phyloP scores from a whole-genome alignment of 164 flowering plant species.

The Macadamia tetraphylla region DNA sequence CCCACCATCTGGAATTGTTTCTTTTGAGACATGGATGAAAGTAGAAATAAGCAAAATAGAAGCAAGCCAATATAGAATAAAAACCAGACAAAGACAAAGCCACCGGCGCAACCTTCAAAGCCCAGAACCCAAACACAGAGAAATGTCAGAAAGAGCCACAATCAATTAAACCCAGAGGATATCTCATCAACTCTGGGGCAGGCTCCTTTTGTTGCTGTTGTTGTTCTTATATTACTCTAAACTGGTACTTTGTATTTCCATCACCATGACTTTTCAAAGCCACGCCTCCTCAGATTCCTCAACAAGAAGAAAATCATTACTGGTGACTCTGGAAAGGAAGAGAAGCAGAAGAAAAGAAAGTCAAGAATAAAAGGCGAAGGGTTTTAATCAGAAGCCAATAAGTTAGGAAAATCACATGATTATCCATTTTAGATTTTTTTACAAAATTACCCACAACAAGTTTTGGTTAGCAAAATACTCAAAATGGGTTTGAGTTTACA shows the following conservation, averaged over 20 bases:
- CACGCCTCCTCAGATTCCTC: slow-evolving; percentile 40
- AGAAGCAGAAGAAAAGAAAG: slow-evolving; percentile 9
- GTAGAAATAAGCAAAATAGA: not conserved
- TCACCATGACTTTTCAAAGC: slow-evolving; percentile 20
- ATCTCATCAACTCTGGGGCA: slow-evolving; percentile 12
- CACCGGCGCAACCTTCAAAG: not conserved
- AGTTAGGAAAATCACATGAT: too few relatives aligned
- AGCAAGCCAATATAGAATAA: not conserved
- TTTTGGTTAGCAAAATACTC: too few relatives aligned
- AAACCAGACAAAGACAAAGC: not conserved
- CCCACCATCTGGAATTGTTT: slow-evolving; percentile 52
- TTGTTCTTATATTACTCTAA: slow-evolving; percentile 11
- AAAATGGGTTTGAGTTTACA: too few relatives aligned
- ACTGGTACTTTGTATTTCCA: too few relatives aligned
- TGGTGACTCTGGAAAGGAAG: slow-evolving; percentile 20
- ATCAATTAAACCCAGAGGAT: slow-evolving; percentile 22
- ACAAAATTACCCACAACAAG: too few relatives aligned
- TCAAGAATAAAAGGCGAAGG: not conserved
- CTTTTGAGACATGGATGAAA: slow-evolving; percentile 40
- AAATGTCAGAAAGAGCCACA: slow-evolving; percentile 4
- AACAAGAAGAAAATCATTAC: slow-evolving; percentile 50
- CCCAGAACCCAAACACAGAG: not conserved
- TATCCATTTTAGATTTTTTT: too few relatives aligned
- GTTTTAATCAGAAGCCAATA: not conserved
- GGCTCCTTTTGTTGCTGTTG: slow-evolving; percentile 11